Base-by-base conservation (phyloP, 2,329 filamentous ascomycete species). In the Epichloe gansuensis region DNA sequence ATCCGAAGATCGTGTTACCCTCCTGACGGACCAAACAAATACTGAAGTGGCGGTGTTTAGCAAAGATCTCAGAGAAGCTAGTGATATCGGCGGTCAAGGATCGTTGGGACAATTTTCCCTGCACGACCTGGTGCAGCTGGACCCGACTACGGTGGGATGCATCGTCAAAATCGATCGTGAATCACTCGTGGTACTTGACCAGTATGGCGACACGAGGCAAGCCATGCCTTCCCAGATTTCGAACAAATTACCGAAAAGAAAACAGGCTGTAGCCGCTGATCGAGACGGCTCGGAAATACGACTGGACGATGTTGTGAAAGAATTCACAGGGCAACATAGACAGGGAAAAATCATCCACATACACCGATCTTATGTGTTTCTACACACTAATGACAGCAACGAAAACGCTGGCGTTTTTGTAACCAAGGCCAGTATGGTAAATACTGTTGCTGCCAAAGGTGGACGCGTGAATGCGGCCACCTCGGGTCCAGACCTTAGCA, bases 21-120 rank as follows among this genome's bases (percentile, higher is more conserved):
- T 98, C 57, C 74, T 98, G 58, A 95, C 88, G 47, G 93, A 98
- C 69, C 89, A 93, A 66, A 93, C 82, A 55, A 91, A 93, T 68
- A 83, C 84, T 50, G 93, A 98, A 66, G 89, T 98, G 59, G 96
- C 90, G 0, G 93, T 98, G 36, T 98, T 98, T 65, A 96, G 91
- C 73, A 96, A 95, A 66, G 93, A 98, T 71, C 72, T 98, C 55
- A 82, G 94, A 59, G 88, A 95, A 67, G 93, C 93, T 31, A 89
- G 88, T 51, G 93, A 97, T 64, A 89, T 89, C 59, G 90, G 89
- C 56, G 89, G 88, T 15, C 84, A 90, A 62, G 86, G 88, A 31
- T 81, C 82, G 35, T 72, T 91, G n/a, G 89, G 89, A 11, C 87
- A 94, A 68, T 97, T 87, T 66, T 86, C 90, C 59, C 81, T 98